A percentile compares a stretch with the other conserved stretches of the same genome.
These are phyloP conservation scores for Syzygium aromaticum DNA, from an alignment of 345 rosid genomes.

Conservation along the genomic window DNA sequence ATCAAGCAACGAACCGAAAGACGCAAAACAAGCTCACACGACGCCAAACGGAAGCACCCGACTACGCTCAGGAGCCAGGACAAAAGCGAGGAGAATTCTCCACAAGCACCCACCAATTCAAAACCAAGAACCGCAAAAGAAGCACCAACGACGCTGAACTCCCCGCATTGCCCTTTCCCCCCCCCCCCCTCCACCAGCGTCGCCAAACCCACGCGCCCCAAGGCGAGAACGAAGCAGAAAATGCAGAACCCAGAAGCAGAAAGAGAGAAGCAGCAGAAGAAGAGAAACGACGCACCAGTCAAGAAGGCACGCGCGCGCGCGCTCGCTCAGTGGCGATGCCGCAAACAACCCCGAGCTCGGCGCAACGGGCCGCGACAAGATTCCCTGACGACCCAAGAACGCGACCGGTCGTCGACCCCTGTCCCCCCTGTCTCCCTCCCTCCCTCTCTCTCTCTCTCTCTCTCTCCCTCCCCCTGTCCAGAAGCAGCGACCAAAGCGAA, in stretches of 20 bases:
- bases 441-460: background rate
- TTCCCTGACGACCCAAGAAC: background rate
- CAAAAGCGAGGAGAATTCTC: background rate
- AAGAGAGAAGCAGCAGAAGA: background rate
- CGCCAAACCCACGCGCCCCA: background rate
- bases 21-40: background rate
- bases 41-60: background rate
- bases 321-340: background rate
- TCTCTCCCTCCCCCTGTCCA: background rate
- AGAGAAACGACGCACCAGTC: background rate
- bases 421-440: background rate
- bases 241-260: background rate
- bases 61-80: background rate
- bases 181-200: too few species aligned
- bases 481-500: background rate
- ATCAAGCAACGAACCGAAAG: background rate
- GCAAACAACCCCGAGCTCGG: background rate
- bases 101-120: background rate
- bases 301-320: background rate
- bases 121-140: background rate
- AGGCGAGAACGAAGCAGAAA: background rate
- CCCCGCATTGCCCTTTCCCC: background rate
- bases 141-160: background rate
- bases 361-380: background rate
- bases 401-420: background rate